Base-by-base conservation (phyloP, 2,329 filamentous ascomycete genomes). In the Raffaelea arxii region DNA sequence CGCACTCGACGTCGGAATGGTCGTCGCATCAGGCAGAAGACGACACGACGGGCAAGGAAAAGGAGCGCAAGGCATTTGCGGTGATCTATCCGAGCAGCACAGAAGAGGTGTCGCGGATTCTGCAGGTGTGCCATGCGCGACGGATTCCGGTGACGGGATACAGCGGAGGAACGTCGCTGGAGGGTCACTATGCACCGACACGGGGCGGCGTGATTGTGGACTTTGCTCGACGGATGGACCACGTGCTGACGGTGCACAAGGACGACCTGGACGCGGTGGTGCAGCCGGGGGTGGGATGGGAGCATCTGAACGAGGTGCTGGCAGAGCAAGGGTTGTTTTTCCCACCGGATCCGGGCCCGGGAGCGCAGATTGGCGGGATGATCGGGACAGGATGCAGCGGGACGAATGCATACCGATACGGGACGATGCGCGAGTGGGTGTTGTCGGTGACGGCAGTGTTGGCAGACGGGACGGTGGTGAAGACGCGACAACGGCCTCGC, bases 351-450 rank as follows among this genome's bases (percentile, higher is more conserved):
- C 89, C 89, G 18, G 90, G 89, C 45, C 89, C 90, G 44, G 88
- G 89, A 18, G 89, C 89, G 51, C 87, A 87, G 82, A 95, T 96
- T 56, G 89, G 89, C 48, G 89, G 89, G 46, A 89, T 89, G 84
- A 78, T 89, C 27, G 84, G 83, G 21, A 89, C 84, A 3, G 76
- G 76, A 30, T 78, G 74, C 67, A 78, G 73, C 58, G 89, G 89
- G 49, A 95, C 89, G 14, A 95, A 95, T 62, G 83, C 89, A 16
- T 94, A 94, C 68, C 77, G 89, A 48, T 95, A 94, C 62, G 90
- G 89, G 51, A 95, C 89, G 2, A 95, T 95, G 88, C 82, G 86
- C 52, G 89, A 95, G 61, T 95, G 89, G 89, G 90, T 95, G 12
- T 68, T 94, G 21, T 84, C 78, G 46, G 66, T 95, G 54, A 95